Evolutionary conservation across 352 stramenopile genomes (phyloP).

Genomic region (Globisporangium polare): DNA sequence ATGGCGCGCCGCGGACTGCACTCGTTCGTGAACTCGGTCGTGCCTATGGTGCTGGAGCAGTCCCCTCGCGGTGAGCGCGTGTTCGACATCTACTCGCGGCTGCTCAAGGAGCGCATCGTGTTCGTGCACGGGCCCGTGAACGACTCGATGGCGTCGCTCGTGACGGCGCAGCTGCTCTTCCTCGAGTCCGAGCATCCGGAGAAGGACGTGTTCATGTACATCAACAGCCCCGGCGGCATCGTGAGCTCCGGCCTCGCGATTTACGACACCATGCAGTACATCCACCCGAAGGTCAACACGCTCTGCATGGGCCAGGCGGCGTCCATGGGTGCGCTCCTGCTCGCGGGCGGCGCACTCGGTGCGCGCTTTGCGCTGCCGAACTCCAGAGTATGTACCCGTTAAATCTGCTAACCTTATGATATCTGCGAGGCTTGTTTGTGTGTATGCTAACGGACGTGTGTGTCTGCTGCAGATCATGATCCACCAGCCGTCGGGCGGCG

Average conservation of each 20-base stretch:
- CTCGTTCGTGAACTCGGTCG: conserved; percentile 60
- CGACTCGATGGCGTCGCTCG: conserved; percentile 79
- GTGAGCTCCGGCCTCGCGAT: conserved; percentile 97
- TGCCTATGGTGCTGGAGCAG: conserved; percentile 95
- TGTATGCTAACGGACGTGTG: not conserved
- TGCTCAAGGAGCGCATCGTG: conserved; percentile 98
- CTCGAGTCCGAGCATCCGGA: conserved; percentile 95
- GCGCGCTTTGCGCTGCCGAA: conserved; percentile 92
- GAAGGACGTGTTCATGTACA: conserved; percentile 99
- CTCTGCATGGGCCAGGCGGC: conserved; percentile 97
- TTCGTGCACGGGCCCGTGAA: conserved; percentile 95
- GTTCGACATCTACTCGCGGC: conserved; percentile 97
- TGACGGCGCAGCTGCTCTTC: conserved; percentile 91
- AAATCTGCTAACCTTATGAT: not conserved
- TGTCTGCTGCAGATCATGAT: conserved; percentile 90
- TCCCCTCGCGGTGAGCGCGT: conserved; percentile 91
- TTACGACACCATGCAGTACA: conserved; percentile 99
- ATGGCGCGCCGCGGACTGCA: conserved; percentile 41
- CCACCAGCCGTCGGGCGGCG: conserved; percentile 95
- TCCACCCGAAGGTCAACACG: conserved; percentile 96
- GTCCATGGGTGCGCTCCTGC: conserved; percentile 95
- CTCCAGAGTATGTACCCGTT: conserved; percentile 67
- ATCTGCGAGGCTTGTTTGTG: conserved; percentile 1
- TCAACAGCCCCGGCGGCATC: conserved; percentile 97
- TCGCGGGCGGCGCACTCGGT: conserved; percentile 89